phyloP scores from a whole-genome alignment of 768 basidiomycete genomes.

The Lepiota brunneoincarnata region DNA sequence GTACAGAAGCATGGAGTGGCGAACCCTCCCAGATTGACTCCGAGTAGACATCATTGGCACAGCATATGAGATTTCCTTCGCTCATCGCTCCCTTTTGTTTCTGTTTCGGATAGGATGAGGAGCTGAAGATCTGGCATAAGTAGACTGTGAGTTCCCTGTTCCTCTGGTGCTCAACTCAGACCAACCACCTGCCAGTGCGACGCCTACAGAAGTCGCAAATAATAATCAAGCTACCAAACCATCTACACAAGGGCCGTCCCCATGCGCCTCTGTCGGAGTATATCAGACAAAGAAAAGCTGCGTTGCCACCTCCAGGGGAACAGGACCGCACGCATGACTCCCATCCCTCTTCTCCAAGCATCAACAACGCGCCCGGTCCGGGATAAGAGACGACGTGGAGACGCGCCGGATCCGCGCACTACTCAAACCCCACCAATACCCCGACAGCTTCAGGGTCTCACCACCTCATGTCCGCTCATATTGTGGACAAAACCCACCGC shows the following conservation, averaged over 20 bases:
- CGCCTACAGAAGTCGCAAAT: conserved; percentile 52
- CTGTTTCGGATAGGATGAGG: too few relatives aligned
- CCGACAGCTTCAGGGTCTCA: neutral
- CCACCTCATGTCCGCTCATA: neutral
- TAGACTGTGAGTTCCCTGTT: too few relatives aligned
- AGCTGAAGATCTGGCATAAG: too few relatives aligned
- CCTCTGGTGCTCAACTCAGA: too few relatives aligned
- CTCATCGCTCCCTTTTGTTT: too few relatives aligned
- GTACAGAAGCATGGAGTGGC: too few relatives aligned
- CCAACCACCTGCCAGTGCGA: too few relatives aligned
- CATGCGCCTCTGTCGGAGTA: conserved; percentile 53
- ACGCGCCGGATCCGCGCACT: conserved; percentile 52
- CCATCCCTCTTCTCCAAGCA: too few relatives aligned
- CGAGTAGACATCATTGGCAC: too few relatives aligned
- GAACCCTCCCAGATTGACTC: too few relatives aligned
- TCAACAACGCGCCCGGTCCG: too few relatives aligned
- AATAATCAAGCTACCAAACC: conserved; percentile 52
- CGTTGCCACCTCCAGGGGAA: conserved; percentile 5
- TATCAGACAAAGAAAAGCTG: conserved; percentile 16
- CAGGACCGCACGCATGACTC: neutral
- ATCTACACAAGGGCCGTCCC: conserved; percentile 44
- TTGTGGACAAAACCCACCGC: conserved; percentile 73
- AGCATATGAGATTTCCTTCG: too few relatives aligned
- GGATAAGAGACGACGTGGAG: neutral
- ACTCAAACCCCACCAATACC: conserved; percentile 63